Conservation (phyloP, 768 basidiomycete species). For the Russula griseocarnosa region DNA sequence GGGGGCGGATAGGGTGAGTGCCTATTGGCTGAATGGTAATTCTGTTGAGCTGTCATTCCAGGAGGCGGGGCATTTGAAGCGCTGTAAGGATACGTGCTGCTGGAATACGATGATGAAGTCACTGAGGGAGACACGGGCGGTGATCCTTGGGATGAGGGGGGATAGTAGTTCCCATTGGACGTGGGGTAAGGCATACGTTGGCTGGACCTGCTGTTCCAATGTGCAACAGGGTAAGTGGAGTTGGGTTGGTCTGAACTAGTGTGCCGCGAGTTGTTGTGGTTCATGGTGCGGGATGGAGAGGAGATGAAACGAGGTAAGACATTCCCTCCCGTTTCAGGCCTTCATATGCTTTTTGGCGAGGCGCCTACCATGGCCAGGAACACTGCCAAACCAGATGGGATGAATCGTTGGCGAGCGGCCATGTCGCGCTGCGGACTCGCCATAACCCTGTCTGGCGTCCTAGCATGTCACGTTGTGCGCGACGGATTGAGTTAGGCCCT, state of each 20-base stretch:
- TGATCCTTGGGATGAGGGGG: slow-evolving; percentile 17
- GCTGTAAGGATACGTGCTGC: slow-evolving; percentile 15
- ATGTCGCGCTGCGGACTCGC: slow-evolving; percentile 25
- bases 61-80: slow-evolving; percentile 11
- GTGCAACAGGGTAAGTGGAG: slow-evolving; percentile 16
- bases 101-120: slow-evolving; percentile 7
- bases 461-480: slow-evolving; percentile 23
- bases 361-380: slow-evolving; percentile 27
- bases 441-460: slow-evolving; percentile 18
- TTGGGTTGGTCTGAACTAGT: slow-evolving; percentile 20
- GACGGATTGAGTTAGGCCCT: slow-evolving; percentile 28
- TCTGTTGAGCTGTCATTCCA: slow-evolving; percentile 15
- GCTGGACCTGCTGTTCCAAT: slow-evolving; percentile 27
- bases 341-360: slow-evolving; percentile 29
- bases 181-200: slow-evolving; percentile 22
- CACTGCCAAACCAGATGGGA: slow-evolving; percentile 23
- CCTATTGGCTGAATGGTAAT: slow-evolving; percentile 17
- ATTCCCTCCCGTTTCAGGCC: slow-evolving; percentile 12
- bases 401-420: slow-evolving; percentile 24
- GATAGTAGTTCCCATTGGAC: slow-evolving; percentile 21
- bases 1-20: slow-evolving; percentile 18
- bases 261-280: slow-evolving; percentile 28
- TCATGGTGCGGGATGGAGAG: slow-evolving; percentile 24
- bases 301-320: slow-evolving; percentile 18
- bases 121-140: slow-evolving; percentile 20